Percentiles rank a stretch among this genome's conserved stretches.
Conservation (phyloP, 805 yeast species). For the Nakazawaea wickerhamii region DNA sequence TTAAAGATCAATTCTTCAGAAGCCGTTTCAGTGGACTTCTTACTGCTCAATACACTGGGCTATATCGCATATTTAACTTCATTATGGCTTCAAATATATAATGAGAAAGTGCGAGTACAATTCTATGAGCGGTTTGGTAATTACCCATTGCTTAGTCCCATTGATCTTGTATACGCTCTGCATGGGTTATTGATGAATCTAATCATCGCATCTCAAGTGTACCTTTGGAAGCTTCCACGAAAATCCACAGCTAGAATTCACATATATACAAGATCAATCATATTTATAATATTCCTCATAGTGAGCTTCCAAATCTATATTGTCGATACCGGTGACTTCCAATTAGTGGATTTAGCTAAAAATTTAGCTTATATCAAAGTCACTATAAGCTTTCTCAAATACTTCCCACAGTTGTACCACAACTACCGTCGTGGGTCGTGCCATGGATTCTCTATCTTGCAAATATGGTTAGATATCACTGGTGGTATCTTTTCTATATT, state of each 20-base stretch:
- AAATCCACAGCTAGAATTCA: slow-evolving; percentile 22
- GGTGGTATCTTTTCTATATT: slow-evolving; percentile 35
- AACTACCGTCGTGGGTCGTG: slow-evolving; percentile 37
- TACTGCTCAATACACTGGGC: slow-evolving; percentile 41
- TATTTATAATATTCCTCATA: slow-evolving; percentile 14
- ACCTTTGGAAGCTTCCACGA: slow-evolving; percentile 29
- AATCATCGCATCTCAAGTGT: slow-evolving; percentile 33
- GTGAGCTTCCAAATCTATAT: slow-evolving; percentile 15
- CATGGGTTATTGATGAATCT: slow-evolving; percentile 42
- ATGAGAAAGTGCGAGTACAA: slow-evolving; percentile 25
- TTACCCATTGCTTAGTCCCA: slow-evolving; percentile 35
- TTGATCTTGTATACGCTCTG: slow-evolving; percentile 41
- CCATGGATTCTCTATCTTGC: slow-evolving; percentile 38
- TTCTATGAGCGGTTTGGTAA: slow-evolving; percentile 27
- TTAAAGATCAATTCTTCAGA: slow-evolving; percentile 35
- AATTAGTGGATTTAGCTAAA: slow-evolving; percentile 32
- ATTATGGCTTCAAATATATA: slow-evolving; percentile 36
- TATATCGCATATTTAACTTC: slow-evolving; percentile 39
- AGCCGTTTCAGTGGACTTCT: slow-evolving; percentile 45
- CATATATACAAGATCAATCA: slow-evolving; percentile 18
- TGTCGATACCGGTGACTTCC: slow-evolving; percentile 13
- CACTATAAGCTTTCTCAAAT: slow-evolving; percentile 37
- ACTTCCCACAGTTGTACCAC: slow-evolving; percentile 45
- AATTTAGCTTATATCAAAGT: slow-evolving; percentile 40
- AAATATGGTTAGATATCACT: slow-evolving; percentile 34